A percentile compares a stretch with the other conserved stretches of the same genome.
Conservation (phyloP, 1,284 basidiomycete genomes). For the Hemileia vastatrix region DNA sequence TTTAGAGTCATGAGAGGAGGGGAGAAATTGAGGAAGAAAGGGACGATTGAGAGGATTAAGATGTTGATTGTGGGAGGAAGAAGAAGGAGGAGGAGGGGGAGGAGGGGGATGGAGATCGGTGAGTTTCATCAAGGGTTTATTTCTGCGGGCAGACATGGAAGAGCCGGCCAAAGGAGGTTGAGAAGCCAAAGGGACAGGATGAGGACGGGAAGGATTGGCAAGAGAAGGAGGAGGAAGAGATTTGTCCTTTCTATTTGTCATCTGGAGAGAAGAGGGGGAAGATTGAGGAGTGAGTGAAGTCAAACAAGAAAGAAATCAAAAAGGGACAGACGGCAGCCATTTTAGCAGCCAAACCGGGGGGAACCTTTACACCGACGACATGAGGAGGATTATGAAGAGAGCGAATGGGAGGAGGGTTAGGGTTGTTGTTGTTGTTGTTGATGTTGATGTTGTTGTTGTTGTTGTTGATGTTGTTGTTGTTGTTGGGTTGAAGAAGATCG, state of each 20-base stretch:
- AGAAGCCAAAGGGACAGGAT: not conserved
- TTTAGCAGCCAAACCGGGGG: constrained; percentile 11
- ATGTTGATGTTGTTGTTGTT: not conserved
- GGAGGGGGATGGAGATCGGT: not conserved
- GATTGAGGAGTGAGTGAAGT: not conserved
- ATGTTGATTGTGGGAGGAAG: not conserved
- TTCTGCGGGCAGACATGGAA: not conserved
- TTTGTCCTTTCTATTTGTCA: constrained; percentile 10
- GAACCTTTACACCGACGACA: constrained; percentile 8
- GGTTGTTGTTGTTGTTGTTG: not conserved
- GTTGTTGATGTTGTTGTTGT: not conserved
- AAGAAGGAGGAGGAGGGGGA: not conserved
- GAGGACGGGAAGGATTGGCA: not conserved
- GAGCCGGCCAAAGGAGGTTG: not conserved
- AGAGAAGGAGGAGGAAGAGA: not conserved
- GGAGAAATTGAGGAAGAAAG: not conserved
- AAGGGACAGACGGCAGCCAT: constrained; percentile 12
- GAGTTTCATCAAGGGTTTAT: constrained; percentile 8
- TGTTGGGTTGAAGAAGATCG: not conserved
- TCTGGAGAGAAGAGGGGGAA: not conserved
- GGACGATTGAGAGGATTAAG: not conserved
- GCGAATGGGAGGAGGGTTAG: not conserved
- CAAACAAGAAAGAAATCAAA: not conserved
- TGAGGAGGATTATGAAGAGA: not conserved
- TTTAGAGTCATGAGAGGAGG: not conserved